Base-by-base conservation (phyloP, 2,329 filamentous ascomycete genomes). In the Xylariaceae sp. region DNA sequence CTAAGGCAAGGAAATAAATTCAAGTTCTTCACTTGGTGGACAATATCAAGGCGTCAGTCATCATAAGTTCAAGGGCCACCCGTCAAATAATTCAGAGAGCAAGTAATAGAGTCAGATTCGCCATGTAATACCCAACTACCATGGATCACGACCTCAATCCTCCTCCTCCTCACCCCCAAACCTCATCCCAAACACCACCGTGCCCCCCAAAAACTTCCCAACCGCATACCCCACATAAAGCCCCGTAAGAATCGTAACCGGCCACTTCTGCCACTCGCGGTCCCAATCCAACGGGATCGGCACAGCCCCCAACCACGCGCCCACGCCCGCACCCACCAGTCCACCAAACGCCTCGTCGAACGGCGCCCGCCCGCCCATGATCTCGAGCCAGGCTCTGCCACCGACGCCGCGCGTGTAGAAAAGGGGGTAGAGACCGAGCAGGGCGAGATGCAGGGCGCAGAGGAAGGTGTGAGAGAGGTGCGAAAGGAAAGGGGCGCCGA, bases 241-340 rank as follows among this genome's bases (percentile, higher is more conserved):
- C 2, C 94, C 94, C 1, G 84, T 86, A 3, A 97, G 76, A 60
- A 99, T 89, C 0, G 94, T 99, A 52, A 97, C 88, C 0, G 94
- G 94, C 89, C 93, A 99, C 73, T 88, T 90, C 82, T 99, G 94
- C 94, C 94, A 99, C 67, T 96, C 92, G n/a, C 94, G 86, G 73
- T 99, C 94, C 93, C 93, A 97, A 73, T 99, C 94, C 66, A 99
- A 78, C 1, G 94, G 94, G 67, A 99, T 97, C 0, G 95, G 94
- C 56, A 97, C 85, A 6, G 94, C 94, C 2, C 94, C 94, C 48
- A 96, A 77, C 94, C 94, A 97, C 47, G 90, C 91, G 4, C 94
- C 94, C 1, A 93, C 68, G 30, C 88, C 77, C 0, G 86, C 86
- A 4, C 94, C 94, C n/a, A 92, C 74, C 8, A 90, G 80, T 1